Base-by-base conservation (phyloP, 164 flowering plant genomes). In the Chloranthus sessilifolius region DNA sequence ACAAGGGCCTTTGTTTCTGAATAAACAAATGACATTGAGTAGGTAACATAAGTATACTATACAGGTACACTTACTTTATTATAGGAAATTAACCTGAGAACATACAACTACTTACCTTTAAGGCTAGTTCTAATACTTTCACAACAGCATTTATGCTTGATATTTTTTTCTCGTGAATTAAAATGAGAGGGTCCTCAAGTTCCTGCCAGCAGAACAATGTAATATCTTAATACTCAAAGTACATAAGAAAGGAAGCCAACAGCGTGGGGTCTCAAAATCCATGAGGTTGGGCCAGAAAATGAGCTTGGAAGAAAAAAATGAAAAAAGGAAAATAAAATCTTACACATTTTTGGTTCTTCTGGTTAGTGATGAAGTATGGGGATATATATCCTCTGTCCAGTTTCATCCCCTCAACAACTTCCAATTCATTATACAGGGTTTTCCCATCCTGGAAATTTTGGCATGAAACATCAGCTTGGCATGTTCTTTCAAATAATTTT, bases 401-500 rank as follows among this genome's bases (percentile, higher is more conserved):
- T 72, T 91, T 91, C 98, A 91, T 91, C 29, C 98, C 98, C 68
- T 91, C 98, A 50, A 91, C 98, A 70, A 91, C 98, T 71, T 91
- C 96, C 59, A 91, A 61, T 59, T 91, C 98, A 64, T 91, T 91
- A 41, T 69, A 68, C 46, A 91, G 53, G 42, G 96, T 91, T 58
- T 91, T 91, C 11, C 98, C 98, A 77, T 91, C 98, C 98, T 91
- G 70, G 52, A 78, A 60, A 15, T 45, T 22, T 38, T 38, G n/a
- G n/a, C n/a, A n/a, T n/a, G n/a, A n/a, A n/a, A n/a, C n/a, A n/a
- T n/a, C n/a, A n/a, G n/a, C n/a, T n/a, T n/a, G n/a, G n/a, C n/a
- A n/a, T n/a, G n/a, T n/a, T n/a, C n/a, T n/a, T n/a, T n/a, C n/a
- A n/a, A n/a, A n/a, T n/a, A n/a, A n/a, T n/a, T n/a, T n/a, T n/a